Conservation (phyloP, 441 rosid genomes). For the Corymbia calophylla region DNA sequence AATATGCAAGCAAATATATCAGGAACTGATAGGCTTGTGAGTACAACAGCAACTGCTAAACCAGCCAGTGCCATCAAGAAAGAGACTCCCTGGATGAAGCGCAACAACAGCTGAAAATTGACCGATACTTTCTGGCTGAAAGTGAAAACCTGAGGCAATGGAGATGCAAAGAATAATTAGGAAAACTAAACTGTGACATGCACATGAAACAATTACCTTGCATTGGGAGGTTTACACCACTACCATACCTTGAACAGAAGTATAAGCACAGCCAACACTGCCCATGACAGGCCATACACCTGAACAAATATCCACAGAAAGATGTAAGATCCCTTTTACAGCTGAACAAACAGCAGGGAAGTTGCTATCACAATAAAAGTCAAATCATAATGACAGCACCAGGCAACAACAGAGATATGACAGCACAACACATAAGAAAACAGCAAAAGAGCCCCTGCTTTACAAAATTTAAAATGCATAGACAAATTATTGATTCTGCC, state of each 20-base stretch:
- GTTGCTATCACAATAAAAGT: background rate
- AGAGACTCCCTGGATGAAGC: conserved; percentile 84
- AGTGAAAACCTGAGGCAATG: conserved; percentile 70
- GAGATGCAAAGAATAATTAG: conserved; percentile 1
- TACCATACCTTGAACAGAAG: conserved; percentile 78
- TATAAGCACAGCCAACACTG: conserved; percentile 56
- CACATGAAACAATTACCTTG: background rate
- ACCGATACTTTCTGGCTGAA: conserved; percentile 98
- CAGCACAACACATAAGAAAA: background rate
- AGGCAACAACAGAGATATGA: background rate
- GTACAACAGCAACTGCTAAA: conserved; percentile 49
- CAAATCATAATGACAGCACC: background rate
- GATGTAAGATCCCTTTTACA: background rate
- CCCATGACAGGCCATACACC: conserved; percentile 93
- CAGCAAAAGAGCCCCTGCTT: background rate
- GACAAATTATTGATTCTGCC: background rate
- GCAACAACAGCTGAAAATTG: conserved; percentile 88
- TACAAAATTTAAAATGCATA: background rate
- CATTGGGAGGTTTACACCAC: background rate
- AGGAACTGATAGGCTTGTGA: conserved; percentile 36
- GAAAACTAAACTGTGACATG: background rate
- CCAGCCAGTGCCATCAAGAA: conserved; percentile 83
- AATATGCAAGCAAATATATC: conserved; percentile 82
- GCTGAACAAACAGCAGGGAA: background rate
- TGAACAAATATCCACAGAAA: conserved; percentile 20